Evolutionary conservation across 257 asterid genomes (phyloP).

Genomic region (Catharanthus roseus): DNA sequence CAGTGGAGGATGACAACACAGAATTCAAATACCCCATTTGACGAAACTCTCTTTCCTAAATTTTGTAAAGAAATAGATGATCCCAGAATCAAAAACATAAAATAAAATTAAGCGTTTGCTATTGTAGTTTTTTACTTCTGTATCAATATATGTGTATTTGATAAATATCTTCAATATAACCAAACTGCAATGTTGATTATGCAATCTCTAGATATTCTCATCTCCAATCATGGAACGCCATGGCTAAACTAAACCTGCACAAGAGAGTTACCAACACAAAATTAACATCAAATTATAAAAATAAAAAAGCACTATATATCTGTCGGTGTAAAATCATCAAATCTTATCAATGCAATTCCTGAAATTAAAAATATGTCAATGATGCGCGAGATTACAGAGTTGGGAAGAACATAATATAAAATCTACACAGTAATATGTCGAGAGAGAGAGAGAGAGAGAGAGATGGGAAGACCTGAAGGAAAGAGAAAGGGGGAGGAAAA

Average conservation of each 20-base stretch:
- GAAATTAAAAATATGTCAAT: neutral
- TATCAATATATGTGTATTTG: neutral
- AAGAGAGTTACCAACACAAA: neutral
- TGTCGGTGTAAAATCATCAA: neutral
- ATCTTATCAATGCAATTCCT: neutral
- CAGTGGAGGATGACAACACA: constrained; percentile 60
- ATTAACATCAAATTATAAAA: neutral
- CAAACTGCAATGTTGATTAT: neutral
- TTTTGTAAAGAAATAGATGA: neutral
- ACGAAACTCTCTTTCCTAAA: neutral
- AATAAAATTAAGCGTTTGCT: neutral
- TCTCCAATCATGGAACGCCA: constrained; percentile 1
- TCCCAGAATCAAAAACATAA: neutral
- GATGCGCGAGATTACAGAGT: neutral
- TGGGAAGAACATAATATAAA: neutral
- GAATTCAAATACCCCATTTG: constrained; percentile 86
- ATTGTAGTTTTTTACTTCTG: neutral
- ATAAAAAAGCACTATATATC: neutral
- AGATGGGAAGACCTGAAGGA: neutral
- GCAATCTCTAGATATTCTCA: constrained; percentile 3
- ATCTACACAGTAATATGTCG: too few species aligned
- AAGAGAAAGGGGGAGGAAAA: neutral
- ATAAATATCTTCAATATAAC: neutral
- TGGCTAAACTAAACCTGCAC: constrained; percentile 9
- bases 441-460: neutral